Percentiles rank a stretch among this genome's conserved stretches.
These are phyloP conservation scores for Colletotrichum theobromicola DNA, from an alignment of 2,329 filamentous ascomycete genomes.

Conservation along the genomic window DNA sequence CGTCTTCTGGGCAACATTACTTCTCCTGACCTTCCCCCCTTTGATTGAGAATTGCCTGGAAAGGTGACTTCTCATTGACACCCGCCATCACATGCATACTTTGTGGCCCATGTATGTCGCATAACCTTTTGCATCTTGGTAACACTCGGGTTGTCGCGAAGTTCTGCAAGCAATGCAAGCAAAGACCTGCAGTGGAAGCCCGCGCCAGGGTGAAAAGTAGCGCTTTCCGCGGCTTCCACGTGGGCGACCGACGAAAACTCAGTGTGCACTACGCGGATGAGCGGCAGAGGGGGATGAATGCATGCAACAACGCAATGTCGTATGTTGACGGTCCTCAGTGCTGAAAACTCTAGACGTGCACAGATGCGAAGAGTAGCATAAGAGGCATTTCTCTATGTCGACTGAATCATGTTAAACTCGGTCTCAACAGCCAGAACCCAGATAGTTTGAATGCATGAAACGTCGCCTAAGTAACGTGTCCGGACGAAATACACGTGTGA, in stretches of 20 bases:
- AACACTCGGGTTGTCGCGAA: too few relatives aligned
- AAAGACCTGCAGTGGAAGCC: not conserved
- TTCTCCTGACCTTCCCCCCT: not conserved
- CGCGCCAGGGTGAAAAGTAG: not conserved
- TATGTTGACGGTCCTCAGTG: not conserved
- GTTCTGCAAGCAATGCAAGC: not conserved
- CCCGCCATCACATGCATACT: fast-evolving
- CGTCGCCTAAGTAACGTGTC: not conserved
- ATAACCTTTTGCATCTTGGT: not conserved
- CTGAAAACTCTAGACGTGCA: not conserved
- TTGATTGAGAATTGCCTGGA: not conserved
- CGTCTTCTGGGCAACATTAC: not conserved
- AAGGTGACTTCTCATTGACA: fast-evolving
- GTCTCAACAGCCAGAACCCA: not conserved
- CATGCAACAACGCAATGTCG: not conserved
- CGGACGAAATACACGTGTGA: not conserved
- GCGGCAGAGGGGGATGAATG: not conserved
- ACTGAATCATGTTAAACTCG: not conserved
- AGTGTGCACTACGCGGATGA: not conserved
- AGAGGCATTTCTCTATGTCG: not conserved
- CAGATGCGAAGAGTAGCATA: not conserved
- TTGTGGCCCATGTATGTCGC: not conserved
- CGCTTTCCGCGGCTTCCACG: not conserved
- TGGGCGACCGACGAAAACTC: not conserved
- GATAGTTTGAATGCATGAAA: not conserved